phyloP scores from a whole-genome alignment of 306 rosid species.

The Sphenostylis stenocarpa region DNA sequence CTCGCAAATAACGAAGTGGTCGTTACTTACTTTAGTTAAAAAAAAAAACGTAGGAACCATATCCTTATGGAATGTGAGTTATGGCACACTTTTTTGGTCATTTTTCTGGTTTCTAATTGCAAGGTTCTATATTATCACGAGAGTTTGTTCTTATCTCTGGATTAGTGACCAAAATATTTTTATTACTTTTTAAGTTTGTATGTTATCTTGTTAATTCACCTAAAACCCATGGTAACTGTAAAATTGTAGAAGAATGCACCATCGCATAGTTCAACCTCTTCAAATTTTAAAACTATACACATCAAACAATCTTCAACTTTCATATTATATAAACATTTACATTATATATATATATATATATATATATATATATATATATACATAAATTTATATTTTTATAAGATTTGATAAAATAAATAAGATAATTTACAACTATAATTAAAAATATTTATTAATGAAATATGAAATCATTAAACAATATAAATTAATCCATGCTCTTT shows the following conservation, averaged over 20 bases:
- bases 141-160: conserved; percentile 18
- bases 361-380: no score
- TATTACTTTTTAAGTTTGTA: not conserved
- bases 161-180: not conserved
- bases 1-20: not conserved
- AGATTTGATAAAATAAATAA: not conserved
- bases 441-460: not conserved
- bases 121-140: conserved; percentile 24
- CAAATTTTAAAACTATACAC: no score
- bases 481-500: not conserved
- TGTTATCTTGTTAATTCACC: conserved; percentile 19
- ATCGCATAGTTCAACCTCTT: no score
- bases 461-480: not conserved
- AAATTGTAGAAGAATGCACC: no score
- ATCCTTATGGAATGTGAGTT: conserved; percentile 27
- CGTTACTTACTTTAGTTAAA: not conserved
- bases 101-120: not conserved
- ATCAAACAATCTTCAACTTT: no score
- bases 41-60: not conserved
- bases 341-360: no score
- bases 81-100: not conserved
- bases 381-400: no score
- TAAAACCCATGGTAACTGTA: not conserved
- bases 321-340: no score
- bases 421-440: not conserved